Evolutionary conservation across 2,329 filamentous ascomycete genomes (phyloP).

Genomic region (Ustulina deusta): DNA sequence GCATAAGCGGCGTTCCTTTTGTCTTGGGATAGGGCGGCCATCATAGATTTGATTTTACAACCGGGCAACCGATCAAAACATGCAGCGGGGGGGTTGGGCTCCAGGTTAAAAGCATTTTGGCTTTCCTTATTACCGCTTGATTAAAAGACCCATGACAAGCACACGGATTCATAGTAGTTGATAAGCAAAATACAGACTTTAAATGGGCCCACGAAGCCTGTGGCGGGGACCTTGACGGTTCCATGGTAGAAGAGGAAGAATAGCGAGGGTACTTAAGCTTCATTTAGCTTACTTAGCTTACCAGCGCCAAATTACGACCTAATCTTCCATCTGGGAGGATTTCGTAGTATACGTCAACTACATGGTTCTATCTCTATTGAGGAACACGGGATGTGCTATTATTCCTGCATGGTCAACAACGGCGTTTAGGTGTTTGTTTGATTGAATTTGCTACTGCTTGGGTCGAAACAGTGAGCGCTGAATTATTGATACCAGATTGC

Average conservation of each 20-base stretch:
- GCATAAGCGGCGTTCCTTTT: constrained; percentile 29
- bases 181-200: constrained; percentile 19
- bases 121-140: constrained; percentile 34
- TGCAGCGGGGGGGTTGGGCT: constrained; percentile 31
- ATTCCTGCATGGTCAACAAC: constrained; percentile 14
- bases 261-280: neutral
- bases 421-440: constrained; percentile 28
- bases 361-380: constrained; percentile 17
- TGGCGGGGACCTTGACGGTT: neutral
- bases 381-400: constrained; percentile 13
- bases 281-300: constrained; percentile 7
- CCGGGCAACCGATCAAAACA: constrained; percentile 48
- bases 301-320: neutral
- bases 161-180: constrained; percentile 11
- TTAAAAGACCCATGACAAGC: constrained; percentile 18
- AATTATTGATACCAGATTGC: constrained; percentile 36
- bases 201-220: constrained; percentile 15
- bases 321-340: constrained; percentile 13
- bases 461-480: constrained; percentile 17
- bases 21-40: constrained; percentile 29
- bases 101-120: constrained; percentile 34
- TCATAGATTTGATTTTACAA: constrained; percentile 45
- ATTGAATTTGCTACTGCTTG: constrained; percentile 12
- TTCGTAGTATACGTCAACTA: constrained; percentile 26
- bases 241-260: neutral